A percentile compares a stretch with the other conserved stretches of the same genome.
Evolutionary conservation across 257 asterid genomes (phyloP).

Genomic region (Fraxinus pennsylvanica): DNA sequence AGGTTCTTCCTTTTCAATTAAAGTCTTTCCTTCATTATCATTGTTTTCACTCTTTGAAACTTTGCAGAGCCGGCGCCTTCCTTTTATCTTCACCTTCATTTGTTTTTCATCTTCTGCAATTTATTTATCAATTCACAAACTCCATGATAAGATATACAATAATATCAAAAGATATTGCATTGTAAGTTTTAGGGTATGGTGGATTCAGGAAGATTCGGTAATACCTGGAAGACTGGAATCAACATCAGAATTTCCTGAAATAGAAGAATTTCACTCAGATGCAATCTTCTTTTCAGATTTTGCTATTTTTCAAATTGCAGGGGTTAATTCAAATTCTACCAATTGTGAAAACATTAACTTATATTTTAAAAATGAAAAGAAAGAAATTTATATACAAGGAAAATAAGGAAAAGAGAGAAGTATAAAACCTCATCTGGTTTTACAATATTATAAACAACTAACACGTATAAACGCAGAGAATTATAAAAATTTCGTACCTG

Average conservation of each 20-base stretch:
- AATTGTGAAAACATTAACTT: conserved; percentile 11
- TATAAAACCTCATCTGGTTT: not conserved
- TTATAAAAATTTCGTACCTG: conserved; percentile 14
- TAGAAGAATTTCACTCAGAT: conserved; percentile 26
- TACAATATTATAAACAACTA: not conserved
- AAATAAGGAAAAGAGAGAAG: conserved; percentile 13
- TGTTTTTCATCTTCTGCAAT: conserved; percentile 49
- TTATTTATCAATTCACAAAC: conserved; percentile 20
- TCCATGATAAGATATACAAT: conserved; percentile 16
- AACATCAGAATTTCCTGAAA: conserved; percentile 30
- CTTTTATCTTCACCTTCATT: conserved; percentile 69
- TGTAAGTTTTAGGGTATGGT: conserved; percentile 10
- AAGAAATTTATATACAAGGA: not conserved
- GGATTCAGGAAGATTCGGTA: conserved; percentile 10
- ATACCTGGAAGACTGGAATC: conserved; percentile 35
- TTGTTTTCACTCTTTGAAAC: conserved; percentile 38
- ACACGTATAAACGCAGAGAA: not conserved
- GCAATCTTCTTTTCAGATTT: conserved; percentile 29
- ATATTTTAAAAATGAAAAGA: not conserved
- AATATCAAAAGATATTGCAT: conserved; percentile 2
- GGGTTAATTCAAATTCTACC: conserved; percentile 23
- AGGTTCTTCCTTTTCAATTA: conserved; percentile 36
- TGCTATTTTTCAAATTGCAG: conserved; percentile 26
- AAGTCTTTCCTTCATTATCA: conserved; percentile 23
- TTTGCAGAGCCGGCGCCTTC: conserved; percentile 87